phyloP scores from a whole-genome alignment of 441 rosid genomes.

The Corymbia citriodora region DNA sequence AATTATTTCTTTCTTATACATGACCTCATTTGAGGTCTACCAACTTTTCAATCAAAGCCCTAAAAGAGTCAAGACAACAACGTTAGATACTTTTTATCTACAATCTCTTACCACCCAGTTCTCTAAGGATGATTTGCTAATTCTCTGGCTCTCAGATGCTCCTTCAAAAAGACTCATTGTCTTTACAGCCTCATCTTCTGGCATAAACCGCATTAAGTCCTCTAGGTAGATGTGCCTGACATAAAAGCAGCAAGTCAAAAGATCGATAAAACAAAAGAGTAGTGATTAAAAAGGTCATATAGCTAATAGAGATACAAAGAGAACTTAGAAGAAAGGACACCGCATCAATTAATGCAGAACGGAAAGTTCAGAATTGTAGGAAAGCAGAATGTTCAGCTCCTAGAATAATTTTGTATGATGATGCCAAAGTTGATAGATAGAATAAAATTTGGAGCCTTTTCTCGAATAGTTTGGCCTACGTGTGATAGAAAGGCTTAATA shows the following conservation, averaged over 20 bases:
- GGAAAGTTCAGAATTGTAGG: background rate
- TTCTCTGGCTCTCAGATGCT: slow-evolving; percentile 1
- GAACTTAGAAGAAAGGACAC: background rate
- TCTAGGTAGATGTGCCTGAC: background rate
- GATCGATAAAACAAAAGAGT: background rate
- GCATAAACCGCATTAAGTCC: slow-evolving; percentile 13
- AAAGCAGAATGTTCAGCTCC: background rate
- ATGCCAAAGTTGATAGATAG: background rate
- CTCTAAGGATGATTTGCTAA: slow-evolving; percentile 5
- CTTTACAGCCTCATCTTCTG: slow-evolving; percentile 5
- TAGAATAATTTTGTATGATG: background rate
- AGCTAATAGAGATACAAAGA: background rate
- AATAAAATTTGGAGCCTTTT: background rate
- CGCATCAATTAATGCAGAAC: background rate
- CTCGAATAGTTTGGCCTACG: background rate
- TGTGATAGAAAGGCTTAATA: background rate
- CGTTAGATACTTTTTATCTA: background rate
- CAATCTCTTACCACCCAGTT: slow-evolving; percentile 8
- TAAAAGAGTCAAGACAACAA: background rate
- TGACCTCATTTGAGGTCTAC: background rate
- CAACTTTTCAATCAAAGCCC: background rate
- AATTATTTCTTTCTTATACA: background rate
- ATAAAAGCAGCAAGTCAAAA: background rate
- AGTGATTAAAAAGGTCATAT: background rate
- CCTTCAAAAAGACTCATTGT: slow-evolving; percentile 10